phyloP scores from a whole-genome alignment of 2,329 filamentous ascomycete species.

The Ceratocystis variospora region DNA sequence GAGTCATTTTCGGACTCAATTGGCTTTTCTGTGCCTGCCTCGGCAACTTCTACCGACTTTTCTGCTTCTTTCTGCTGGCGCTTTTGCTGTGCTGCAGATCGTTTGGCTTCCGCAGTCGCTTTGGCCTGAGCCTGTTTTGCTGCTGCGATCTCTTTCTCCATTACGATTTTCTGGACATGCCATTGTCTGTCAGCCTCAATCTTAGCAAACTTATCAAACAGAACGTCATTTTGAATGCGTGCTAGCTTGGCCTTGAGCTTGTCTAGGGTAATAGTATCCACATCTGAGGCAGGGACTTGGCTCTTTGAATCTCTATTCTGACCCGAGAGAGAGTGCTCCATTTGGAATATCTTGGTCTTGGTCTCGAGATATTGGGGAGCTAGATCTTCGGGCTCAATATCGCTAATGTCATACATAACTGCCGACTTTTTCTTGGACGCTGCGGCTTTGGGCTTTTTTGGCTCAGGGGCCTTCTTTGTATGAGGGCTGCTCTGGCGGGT shows the following conservation, averaged over 20 bases:
- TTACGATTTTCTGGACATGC: slow-evolving; percentile 42
- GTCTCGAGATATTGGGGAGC: slow-evolving; percentile 64
- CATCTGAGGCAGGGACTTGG: slow-evolving; percentile 22
- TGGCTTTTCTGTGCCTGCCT: not conserved
- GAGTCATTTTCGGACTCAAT: slow-evolving; percentile 24
- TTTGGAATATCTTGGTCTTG: slow-evolving; percentile 52
- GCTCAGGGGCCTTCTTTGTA: slow-evolving; percentile 14
- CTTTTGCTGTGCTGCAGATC: not conserved
- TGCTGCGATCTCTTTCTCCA: slow-evolving; percentile 49
- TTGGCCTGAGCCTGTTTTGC: slow-evolving; percentile 31
- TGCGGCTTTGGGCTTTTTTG: not conserved
- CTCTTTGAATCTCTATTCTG: slow-evolving; percentile 28
- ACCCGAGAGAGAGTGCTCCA: slow-evolving; percentile 35
- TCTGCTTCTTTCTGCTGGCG: not conserved
- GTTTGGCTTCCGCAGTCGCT: not conserved
- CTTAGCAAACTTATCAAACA: slow-evolving; percentile 50
- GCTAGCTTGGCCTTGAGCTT: slow-evolving; percentile 62
- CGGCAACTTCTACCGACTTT: slow-evolving; percentile 19
- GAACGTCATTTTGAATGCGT: slow-evolving; percentile 61
- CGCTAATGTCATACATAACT: slow-evolving; percentile 41
- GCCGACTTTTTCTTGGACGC: slow-evolving; percentile 26
- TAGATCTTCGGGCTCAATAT: slow-evolving; percentile 62
- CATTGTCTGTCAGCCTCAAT: slow-evolving; percentile 49
- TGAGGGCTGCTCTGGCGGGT: slow-evolving; percentile 6
- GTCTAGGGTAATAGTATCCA: slow-evolving; percentile 37